Evolutionary conservation across 2,329 filamentous ascomycete genomes (phyloP), one percentile per base, ranked within the genome.

Genomic region (Pyricularia pennisetigena): DNA sequence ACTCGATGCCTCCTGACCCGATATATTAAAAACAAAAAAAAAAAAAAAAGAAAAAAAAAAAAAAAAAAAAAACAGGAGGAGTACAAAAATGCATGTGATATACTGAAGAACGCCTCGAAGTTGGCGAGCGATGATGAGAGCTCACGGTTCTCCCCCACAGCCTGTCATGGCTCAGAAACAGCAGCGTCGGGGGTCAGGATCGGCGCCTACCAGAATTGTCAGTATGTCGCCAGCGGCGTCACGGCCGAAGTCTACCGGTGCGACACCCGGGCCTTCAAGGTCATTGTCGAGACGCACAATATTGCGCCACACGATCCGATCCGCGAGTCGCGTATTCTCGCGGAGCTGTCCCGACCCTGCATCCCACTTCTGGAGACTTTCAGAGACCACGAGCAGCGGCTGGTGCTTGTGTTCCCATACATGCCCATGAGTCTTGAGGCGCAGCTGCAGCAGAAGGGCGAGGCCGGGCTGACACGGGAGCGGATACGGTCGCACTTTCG

Each of bases 341-440:
- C 77, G 30, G 78, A 81, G 12, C 82, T 92, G 20, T 82, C 81
- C 29, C 83, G 83, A 61, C 81, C 85, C 2, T 78, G 83, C 68
- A 85, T 98, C 68, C 82, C 86, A 0, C 82, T 99, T 4, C 77
- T 93, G 5, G 88, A 92, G 59, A 88, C 88, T 0, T 94, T 97
- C 73, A 83, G 89, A 69, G 86, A 94, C 69, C 87, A 88, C 64
- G 81, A 87, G 67, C 88, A 90, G 69, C 86, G 86, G 63, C 87
- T 96, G 67, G 88, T 96, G 26, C 82, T 98, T 7, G 90, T 90
- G 1, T 96, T 97, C 70, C 95, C 95, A 0, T 97, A 90, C 77
- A 86, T 94, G 82, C 89, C 88, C 4, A 81, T 89, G 69, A 92
- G 90, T 29, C 83, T 98, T 7, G 85, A 87, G 62, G 79, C 84